Conservation (phyloP, 1,284 basidiomycete species). For the Lentinula novae-zelandiae region DNA sequence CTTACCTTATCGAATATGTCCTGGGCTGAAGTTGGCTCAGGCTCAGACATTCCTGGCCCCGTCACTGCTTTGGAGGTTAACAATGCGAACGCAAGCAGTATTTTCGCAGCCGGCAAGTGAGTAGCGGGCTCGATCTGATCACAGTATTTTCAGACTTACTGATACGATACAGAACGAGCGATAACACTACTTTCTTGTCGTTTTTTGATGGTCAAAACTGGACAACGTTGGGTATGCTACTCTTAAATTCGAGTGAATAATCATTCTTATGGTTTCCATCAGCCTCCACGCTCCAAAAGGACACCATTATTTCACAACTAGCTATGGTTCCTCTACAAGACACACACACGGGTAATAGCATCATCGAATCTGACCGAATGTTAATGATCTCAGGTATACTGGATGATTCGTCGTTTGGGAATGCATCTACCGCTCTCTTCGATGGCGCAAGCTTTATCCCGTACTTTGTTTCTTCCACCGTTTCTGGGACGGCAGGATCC, state of each 20-base stretch:
- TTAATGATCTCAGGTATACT: slow-evolving; percentile 86
- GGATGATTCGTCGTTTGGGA: slow-evolving; percentile 68
- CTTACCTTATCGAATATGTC: slow-evolving; percentile 68
- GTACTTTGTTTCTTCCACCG: slow-evolving; percentile 72
- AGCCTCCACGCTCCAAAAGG: slow-evolving; percentile 53
- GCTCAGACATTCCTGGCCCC: slow-evolving; percentile 76
- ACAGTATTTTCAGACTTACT: not conserved
- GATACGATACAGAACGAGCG: slow-evolving; percentile 37
- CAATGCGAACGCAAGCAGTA: slow-evolving; percentile 73
- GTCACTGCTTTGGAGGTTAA: slow-evolving; percentile 89
- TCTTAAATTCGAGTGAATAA: not conserved
- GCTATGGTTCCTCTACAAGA: slow-evolving; percentile 86
- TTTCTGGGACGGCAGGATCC: slow-evolving; percentile 68
- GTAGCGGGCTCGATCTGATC: slow-evolving; percentile 20
- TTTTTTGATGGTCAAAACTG: slow-evolving; percentile 82
- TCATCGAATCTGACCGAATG: slow-evolving; percentile 86
- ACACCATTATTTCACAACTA: slow-evolving; percentile 75
- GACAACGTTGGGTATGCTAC: slow-evolving; percentile 54
- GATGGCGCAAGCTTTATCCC: slow-evolving; percentile 86
- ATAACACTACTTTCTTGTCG: slow-evolving; percentile 61
- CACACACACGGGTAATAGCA: slow-evolving; percentile 62
- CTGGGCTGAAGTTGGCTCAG: slow-evolving; percentile 74
- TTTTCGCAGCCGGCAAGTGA: slow-evolving; percentile 87
- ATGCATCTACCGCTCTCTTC: slow-evolving; percentile 81
- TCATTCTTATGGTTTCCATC: slow-evolving; percentile 2